Conservation (phyloP, 441 rosid genomes). For the Lagerstroemia fauriei region DNA sequence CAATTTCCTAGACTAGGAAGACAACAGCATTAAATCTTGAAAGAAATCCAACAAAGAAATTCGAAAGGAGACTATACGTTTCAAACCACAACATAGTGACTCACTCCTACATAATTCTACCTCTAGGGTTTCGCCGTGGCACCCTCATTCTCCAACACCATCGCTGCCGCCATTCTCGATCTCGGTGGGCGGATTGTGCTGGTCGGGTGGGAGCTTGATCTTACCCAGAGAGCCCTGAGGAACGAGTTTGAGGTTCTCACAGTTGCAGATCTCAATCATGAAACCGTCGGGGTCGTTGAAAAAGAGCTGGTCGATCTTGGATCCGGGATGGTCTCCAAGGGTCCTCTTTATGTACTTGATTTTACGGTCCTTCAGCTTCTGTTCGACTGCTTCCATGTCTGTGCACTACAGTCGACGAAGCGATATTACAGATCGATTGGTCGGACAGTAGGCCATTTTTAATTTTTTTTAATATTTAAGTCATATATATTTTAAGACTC, state of each 20-base stretch:
- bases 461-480: no score
- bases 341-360: constrained; percentile 55
- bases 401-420: constrained; percentile 35
- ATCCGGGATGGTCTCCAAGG: constrained; percentile 39
- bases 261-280: constrained; percentile 74
- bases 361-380: constrained; percentile 42
- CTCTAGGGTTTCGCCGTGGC: not conserved
- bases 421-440: no score
- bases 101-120: not conserved
- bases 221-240: constrained; percentile 44
- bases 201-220: constrained; percentile 44
- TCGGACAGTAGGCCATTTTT: no score
- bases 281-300: constrained; percentile 62
- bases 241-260: constrained; percentile 68
- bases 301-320: constrained; percentile 59
- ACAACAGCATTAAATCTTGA: no score
- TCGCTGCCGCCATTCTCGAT: not conserved
- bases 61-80: no score
- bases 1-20: no score
- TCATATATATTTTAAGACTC: no score
- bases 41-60: no score
- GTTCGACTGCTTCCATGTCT: constrained; percentile 49
- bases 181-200: constrained; percentile 50
- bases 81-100: not conserved
- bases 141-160: not conserved